Percentiles rank a stretch among this genome's conserved stretches.
Conservation (phyloP, 139 green algal species). For the Tetradesmus lagerheimii region DNA sequence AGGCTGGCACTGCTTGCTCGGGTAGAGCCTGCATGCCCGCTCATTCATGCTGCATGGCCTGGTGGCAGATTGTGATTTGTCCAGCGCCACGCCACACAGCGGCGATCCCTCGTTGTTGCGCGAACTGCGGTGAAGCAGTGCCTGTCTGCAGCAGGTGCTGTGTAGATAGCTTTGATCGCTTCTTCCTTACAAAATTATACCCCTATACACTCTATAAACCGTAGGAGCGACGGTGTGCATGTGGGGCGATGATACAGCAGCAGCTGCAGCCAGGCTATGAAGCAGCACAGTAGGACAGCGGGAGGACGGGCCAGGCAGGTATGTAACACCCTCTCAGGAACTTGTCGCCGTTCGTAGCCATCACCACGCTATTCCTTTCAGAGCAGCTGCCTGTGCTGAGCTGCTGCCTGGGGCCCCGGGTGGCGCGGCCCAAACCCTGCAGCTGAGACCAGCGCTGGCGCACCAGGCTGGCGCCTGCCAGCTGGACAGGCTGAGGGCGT, state of each 20-base stretch:
- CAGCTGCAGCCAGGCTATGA: not conserved
- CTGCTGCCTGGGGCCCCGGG: not conserved
- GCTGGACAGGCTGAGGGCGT: not conserved
- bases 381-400: not conserved
- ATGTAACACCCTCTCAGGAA: not conserved
- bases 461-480: not conserved
- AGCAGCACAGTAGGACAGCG: not conserved
- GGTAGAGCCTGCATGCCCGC: constrained; percentile 1
- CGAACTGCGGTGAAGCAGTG: not conserved
- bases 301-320: not conserved
- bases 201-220: not conserved
- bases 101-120: not conserved
- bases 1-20: constrained; percentile 1
- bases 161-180: not conserved
- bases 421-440: not conserved
- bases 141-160: not conserved
- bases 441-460: not conserved
- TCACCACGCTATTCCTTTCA: not conserved
- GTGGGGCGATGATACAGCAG: not conserved
- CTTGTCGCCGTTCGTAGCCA: not conserved
- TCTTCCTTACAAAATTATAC: not conserved
- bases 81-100: not conserved
- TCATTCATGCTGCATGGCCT: not conserved
- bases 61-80: not conserved
- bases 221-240: not conserved